phyloP scores from a whole-genome alignment of 2,329 filamentous ascomycete genomes.

The Penicillium sp. region DNA sequence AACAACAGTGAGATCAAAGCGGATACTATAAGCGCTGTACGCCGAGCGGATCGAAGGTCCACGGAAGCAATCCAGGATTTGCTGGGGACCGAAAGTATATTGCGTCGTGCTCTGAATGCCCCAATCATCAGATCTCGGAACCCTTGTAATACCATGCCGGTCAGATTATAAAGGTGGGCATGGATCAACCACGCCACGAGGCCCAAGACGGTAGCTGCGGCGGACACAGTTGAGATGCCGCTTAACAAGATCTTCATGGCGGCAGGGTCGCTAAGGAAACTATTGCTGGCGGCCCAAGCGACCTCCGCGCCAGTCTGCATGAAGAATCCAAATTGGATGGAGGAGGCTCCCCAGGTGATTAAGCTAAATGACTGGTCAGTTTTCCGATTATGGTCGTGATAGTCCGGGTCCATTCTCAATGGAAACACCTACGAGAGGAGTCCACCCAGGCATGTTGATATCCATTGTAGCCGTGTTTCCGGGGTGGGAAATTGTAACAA shows the following conservation, averaged over 20 bases:
- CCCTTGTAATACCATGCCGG: conserved; percentile 22
- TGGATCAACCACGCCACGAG: conserved; percentile 29
- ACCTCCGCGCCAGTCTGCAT: conserved; percentile 43
- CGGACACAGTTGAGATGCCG: conserved; percentile 31
- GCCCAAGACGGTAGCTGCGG: conserved; percentile 27
- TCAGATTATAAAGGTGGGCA: conserved; percentile 29
- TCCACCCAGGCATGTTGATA: conserved; percentile 24
- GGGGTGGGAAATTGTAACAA: conserved; percentile 27
- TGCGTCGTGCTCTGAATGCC: conserved; percentile 17
- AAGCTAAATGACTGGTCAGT: conserved; percentile 20
- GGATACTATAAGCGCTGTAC: conserved; percentile 15
- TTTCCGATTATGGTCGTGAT: not conserved
- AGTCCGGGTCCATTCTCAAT: not conserved
- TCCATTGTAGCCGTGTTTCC: conserved; percentile 23
- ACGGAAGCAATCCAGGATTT: conserved; percentile 19
- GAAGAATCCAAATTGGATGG: conserved; percentile 41
- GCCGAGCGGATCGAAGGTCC: conserved; percentile 21
- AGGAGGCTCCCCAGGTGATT: conserved; percentile 32
- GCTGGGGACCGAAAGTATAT: conserved; percentile 17
- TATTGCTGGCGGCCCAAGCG: conserved; percentile 38
- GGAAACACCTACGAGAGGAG: conserved; percentile 29
- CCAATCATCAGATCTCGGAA: conserved; percentile 18
- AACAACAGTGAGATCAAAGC: conserved; percentile 29
- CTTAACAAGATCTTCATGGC: conserved; percentile 40
- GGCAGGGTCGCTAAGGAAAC: conserved; percentile 36